Evolutionary conservation across 164 flowering plant species (phyloP), one percentile per base, ranked within the genome.

Genomic region (Echeveria elegans): DNA sequence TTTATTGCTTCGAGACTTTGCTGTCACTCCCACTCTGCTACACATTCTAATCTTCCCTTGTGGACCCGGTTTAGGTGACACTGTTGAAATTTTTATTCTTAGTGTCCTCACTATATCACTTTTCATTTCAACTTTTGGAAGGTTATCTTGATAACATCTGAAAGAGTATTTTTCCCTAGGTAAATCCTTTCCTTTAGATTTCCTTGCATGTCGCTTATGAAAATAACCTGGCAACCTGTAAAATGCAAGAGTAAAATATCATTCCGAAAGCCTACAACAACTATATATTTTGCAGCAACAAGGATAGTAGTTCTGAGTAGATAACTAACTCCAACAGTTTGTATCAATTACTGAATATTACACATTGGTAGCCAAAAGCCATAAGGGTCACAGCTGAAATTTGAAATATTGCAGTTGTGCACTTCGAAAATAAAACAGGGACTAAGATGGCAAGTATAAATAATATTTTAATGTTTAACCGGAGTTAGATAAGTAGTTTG

Each of bases 171-270:
- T 74, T 65, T 81, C 77, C 24, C 77, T 75, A 29, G 80, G 65
- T 68, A 65, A 40, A 28, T 60, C 68, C 36, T 83, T 50, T 30
- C 79, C 83, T 70, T 76, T 66, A 67, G 81, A 80, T 73, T 76
- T 85, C 73, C 58, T 84, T 58, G 75, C 85, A 79, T 93, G 98
- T 72, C 83, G 84, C 72, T 75, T 85, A 67, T 93, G 98, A 69
- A 90, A 93, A 74, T 72, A n/a, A n/a, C n/a, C n/a, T n/a, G n/a
- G n/a, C n/a, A 84, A 6, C 90, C 98, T 93, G 88, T 43, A 75
- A 65, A 48, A 52, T 64, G 8, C 21, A 47, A 47, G 52, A 47
- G 19, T 47, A 18, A 16, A 47, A 47, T 23, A 16, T 47, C 52
- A 47, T 47, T 43, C 9, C 15, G 47, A 14, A n/a, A n/a, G n/a